Conservation (phyloP, 208 protist genomes). For the Tritrichomonas foetus region DNA sequence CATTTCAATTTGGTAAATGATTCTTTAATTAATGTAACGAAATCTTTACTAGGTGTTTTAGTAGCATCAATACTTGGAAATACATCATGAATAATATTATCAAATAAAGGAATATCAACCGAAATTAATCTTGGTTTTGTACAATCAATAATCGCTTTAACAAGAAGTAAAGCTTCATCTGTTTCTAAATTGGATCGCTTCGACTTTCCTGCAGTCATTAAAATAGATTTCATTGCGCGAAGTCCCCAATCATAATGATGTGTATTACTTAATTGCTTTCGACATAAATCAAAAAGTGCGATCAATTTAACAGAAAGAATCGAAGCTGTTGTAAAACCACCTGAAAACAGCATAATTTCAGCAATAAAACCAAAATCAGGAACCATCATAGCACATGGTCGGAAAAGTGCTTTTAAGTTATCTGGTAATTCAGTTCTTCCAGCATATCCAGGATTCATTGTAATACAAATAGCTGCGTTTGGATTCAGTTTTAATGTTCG, state of each 20-base stretch:
- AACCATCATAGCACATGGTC: constrained; percentile 86
- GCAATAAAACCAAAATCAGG: constrained; percentile 96
- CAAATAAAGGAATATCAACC: constrained; percentile 82
- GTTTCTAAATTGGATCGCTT: constrained; percentile 80
- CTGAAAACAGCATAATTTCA: constrained; percentile 91
- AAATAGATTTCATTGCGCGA: constrained; percentile 91
- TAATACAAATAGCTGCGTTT: constrained; percentile 67
- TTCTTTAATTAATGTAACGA: constrained; percentile 45
- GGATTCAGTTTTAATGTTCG: constrained; percentile 54
- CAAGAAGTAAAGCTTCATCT: constrained; percentile 79
- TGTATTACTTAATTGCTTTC: constrained; percentile 83
- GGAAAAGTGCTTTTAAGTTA: constrained; percentile 78
- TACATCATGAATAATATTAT: constrained; percentile 78
- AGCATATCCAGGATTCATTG: constrained; percentile 94
- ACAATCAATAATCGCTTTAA: constrained; percentile 73
- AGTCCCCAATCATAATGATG: constrained; percentile 97
- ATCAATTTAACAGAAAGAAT: constrained; percentile 89
- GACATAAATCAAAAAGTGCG: constrained; percentile 85
- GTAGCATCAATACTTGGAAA: constrained; percentile 55
- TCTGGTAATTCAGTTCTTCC: constrained; percentile 89
- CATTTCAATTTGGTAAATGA: not conserved
- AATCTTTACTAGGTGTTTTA: constrained; percentile 50
- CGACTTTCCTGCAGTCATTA: constrained; percentile 80
- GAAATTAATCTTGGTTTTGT: constrained; percentile 60
- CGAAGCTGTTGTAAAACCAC: constrained; percentile 84